phyloP scores from a whole-genome alignment of 495 filamentous ascomycete genomes.

The Niebla homalea region DNA sequence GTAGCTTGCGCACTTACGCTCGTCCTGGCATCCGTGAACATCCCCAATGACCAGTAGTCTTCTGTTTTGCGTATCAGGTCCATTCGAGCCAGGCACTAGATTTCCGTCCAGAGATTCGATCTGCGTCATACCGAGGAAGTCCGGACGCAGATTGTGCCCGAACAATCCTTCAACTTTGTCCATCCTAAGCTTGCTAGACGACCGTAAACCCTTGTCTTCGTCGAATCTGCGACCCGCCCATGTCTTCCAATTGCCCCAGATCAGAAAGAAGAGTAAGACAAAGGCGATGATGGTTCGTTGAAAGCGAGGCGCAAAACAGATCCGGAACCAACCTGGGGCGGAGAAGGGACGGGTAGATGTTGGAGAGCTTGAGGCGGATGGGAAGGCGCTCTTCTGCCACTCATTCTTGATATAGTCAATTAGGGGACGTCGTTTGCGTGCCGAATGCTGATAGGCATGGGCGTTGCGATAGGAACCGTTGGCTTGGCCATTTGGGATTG shows the following conservation, averaged over 20 bases:
- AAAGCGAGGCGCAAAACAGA: conserved; percentile 32
- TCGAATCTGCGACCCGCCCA: conserved; percentile 28
- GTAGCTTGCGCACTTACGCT: conserved; percentile 32
- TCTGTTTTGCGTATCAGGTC: conserved; percentile 14
- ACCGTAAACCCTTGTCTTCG: conserved; percentile 25
- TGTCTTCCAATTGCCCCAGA: conserved; percentile 29
- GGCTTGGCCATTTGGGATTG: not conserved
- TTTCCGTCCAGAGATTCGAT: conserved; percentile 29
- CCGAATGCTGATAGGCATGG: conserved; percentile 9
- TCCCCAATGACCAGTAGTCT: conserved; percentile 72
- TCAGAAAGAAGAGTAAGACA: conserved; percentile 24
- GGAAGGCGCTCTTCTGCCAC: conserved; percentile 27
- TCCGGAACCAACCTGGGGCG: conserved; percentile 11
- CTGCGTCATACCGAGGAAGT: conserved; percentile 36
- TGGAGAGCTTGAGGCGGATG: conserved; percentile 14
- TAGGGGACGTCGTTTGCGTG: conserved; percentile 22
- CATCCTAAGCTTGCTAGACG: conserved; percentile 27
- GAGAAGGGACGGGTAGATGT: conserved; percentile 20
- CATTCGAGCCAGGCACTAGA: conserved; percentile 21
- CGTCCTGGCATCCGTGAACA: conserved; percentile 69
- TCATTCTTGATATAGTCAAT: conserved; percentile 35
- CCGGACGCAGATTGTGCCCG: conserved; percentile 34
- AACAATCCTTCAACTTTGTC: conserved; percentile 28
- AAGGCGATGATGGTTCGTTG: conserved; percentile 35
- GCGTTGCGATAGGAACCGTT: conserved; percentile 2